A percentile compares a stretch with the other conserved stretches of the same genome.
Evolutionary conservation across 176 grass and related monocot genomes (phyloP).

Genomic region (Musa acuminata): DNA sequence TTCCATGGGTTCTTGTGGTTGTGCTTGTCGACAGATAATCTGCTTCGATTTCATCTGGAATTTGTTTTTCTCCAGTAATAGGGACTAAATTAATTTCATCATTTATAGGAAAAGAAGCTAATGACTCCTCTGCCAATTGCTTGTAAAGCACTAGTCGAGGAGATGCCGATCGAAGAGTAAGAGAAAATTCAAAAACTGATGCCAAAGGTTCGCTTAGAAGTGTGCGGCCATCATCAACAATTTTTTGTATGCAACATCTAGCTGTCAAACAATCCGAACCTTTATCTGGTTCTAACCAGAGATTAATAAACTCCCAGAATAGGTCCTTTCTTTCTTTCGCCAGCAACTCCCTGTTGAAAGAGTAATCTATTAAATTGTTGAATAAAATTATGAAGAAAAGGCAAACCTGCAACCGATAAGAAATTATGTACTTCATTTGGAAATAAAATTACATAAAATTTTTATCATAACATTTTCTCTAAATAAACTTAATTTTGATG

Average conservation of each 20-base stretch:
- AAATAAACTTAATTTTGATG: neutral
- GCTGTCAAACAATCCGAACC: slow-evolving; percentile 67
- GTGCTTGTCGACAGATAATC: slow-evolving; percentile 16
- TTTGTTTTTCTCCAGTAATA: slow-evolving; percentile 23
- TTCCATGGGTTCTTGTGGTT: slow-evolving; percentile 29
- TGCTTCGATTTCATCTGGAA: slow-evolving; percentile 29
- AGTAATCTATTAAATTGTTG: neutral
- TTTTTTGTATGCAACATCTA: slow-evolving; percentile 74
- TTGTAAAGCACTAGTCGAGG: slow-evolving; percentile 75
- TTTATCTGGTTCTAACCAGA: slow-evolving; percentile 72
- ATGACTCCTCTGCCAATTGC: slow-evolving; percentile 79
- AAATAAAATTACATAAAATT: neutral
- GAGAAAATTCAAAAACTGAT: slow-evolving; percentile 85
- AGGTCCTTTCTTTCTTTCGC: slow-evolving; percentile 71
- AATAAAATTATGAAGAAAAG: neutral
- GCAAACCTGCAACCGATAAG: neutral
- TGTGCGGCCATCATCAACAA: slow-evolving; percentile 51
- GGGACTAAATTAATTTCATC: neutral
- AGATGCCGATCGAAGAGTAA: slow-evolving; percentile 84
- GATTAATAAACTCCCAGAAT: slow-evolving; percentile 73
- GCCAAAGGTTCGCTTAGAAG: slow-evolving; percentile 61
- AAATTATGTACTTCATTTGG: neutral
- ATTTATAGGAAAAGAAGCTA: slow-evolving; percentile 50
- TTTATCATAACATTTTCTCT: neutral
- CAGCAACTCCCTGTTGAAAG: slow-evolving; percentile 59